phyloP scores from a whole-genome alignment of 2,329 filamentous ascomycete genomes.

The Diaporthe longicolla region DNA sequence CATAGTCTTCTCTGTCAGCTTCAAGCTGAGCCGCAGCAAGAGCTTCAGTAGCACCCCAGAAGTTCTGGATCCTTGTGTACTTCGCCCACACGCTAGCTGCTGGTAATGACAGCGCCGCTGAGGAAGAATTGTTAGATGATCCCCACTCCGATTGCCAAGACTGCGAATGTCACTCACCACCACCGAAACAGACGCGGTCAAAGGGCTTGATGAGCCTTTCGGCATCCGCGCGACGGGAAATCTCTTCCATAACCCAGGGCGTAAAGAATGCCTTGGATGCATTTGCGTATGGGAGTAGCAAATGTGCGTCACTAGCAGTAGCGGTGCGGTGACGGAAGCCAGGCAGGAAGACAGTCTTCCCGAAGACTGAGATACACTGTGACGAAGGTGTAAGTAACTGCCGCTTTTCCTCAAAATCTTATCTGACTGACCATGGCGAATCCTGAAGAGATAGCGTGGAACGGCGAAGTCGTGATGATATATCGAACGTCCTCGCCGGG shows the following conservation, averaged over 20 bases:
- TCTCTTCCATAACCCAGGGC: conserved; percentile 46
- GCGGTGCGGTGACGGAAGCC: conserved; percentile 45
- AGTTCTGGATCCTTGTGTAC: conserved; percentile 42
- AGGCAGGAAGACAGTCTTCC: conserved; percentile 43
- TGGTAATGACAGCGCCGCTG: conserved; percentile 42
- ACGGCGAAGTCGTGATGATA: conserved; percentile 43
- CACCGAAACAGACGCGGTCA: conserved; percentile 42
- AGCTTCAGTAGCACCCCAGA: conserved; percentile 44
- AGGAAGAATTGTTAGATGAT: conserved; percentile 8
- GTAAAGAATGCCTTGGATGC: conserved; percentile 42
- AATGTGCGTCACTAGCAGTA: conserved; percentile 39
- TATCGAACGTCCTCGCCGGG: conserved; percentile 42
- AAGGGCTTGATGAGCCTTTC: conserved; percentile 43
- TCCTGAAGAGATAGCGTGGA: conserved; percentile 43
- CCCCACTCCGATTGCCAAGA: not conserved
- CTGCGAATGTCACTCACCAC: conserved; percentile 41
- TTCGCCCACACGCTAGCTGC: conserved; percentile 43
- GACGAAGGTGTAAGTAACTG: not conserved
- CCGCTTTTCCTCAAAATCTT: not conserved
- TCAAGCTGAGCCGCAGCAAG: conserved; percentile 41
- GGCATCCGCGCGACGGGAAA: conserved; percentile 43
- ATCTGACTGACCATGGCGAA: conserved; percentile 36
- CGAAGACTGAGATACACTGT: conserved; percentile 41
- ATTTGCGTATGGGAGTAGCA: conserved; percentile 40
- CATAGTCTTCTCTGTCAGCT: conserved; percentile 43